Evolutionary conservation across 2,329 filamentous ascomycete species (phyloP), one percentile per base, ranked within the genome.

Genomic region (Aspergillus ustus): DNA sequence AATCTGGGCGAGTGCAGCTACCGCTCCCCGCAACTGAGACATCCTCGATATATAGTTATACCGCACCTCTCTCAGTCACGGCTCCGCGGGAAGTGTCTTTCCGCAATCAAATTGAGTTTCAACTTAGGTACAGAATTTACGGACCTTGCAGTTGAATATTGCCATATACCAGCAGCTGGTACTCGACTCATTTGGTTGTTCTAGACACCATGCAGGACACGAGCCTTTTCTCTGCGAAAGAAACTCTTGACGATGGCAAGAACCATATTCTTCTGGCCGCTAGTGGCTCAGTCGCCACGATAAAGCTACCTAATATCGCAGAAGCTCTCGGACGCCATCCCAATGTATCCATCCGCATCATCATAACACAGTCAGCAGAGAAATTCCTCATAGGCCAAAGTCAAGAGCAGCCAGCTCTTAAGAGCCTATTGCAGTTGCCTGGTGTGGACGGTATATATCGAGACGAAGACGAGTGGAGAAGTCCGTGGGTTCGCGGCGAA

Each of bases 391-490:
- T 82, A 13, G 91, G 90, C 29, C 91, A 96, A 73, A 86, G 87
- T 37, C 72, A 77, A 3, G 93, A 97, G 75, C 92, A 97, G 74
- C 92, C 93, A 0, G 80, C 83, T 0, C 74, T 95, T 2, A 77
- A 82, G 0, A 77, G 84, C 0, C 79, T 97, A 4, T 77, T 80
- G 13, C 69, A 77, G 2, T 77, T 91, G 5, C 86, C 88, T 3
- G 89, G 90, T 66, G 91, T 98, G 7, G 92, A 96, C 48, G 91
- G 83, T 20, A 83, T 97, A 52, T 93, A 97, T 77, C 81, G 84
- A 8, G 92, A 98, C 72, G 85, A 87, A n/a, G 91, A 93, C 66
- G 95, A 98, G 77, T 97, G 93, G 93, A 80, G 77, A 1, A 78
- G 82, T 13, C 87, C 91, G 0, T 98, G 94, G 94, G 85, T 83